phyloP scores from a whole-genome alignment of 441 rosid species.

The Croton laevigatus region DNA sequence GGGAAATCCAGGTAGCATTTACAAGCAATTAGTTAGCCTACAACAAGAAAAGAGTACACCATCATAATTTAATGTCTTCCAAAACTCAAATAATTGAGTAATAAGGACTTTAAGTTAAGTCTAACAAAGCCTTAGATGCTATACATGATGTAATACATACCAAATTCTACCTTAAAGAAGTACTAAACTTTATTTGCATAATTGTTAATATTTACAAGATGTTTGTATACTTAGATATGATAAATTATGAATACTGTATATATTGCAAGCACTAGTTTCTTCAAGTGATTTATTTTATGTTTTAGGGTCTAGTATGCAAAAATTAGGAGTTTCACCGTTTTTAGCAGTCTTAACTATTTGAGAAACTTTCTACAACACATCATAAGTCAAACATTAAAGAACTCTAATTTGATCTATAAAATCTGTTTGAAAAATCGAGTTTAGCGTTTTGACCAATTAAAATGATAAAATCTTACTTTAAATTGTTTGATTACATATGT shows the following conservation, averaged over 20 bases:
- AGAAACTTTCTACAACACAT: no score
- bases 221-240: not conserved
- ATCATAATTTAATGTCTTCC: not conserved
- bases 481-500: no score
- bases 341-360: no score
- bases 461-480: not conserved
- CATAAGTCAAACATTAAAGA: no score
- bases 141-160: not conserved
- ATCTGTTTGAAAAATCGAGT: no score
- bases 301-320: not conserved
- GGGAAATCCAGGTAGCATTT: constrained; percentile 40
- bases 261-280: not conserved
- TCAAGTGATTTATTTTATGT: not conserved
- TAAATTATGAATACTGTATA: not conserved
- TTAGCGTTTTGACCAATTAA: not conserved
- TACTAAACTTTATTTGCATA: not conserved
- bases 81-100: not conserved
- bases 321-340: not conserved
- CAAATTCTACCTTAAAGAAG: not conserved
- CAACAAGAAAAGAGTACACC: constrained; percentile 36
- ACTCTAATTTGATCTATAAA: no score
- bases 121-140: not conserved
- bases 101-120: not conserved
- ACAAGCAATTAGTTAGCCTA: constrained; percentile 52
- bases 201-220: not conserved